A percentile compares a stretch with the other conserved stretches of the same genome.
Evolutionary conservation across 345 rosid genomes (phyloP).

Genomic region (Brassica juncea): DNA sequence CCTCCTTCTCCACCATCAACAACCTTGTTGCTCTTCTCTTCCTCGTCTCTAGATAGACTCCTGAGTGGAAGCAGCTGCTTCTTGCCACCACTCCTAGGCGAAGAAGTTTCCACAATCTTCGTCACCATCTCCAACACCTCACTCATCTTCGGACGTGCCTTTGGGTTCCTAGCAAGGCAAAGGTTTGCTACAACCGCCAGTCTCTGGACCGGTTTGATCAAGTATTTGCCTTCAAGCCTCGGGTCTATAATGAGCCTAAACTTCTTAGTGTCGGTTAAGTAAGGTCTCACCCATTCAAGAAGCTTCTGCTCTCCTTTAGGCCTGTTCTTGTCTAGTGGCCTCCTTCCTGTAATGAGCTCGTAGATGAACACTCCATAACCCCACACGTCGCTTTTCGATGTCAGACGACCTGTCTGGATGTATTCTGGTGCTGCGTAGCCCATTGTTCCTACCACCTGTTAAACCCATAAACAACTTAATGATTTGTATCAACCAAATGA

Average conservation of each 20-base stretch:
- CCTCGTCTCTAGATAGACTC: slow-evolving; percentile 32
- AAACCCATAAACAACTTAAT: slow-evolving; percentile 31
- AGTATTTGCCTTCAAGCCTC: slow-evolving; percentile 57
- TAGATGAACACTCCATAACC: slow-evolving; percentile 90
- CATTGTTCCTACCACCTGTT: slow-evolving; percentile 88
- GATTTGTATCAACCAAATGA: slow-evolving; percentile 25
- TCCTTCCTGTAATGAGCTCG: slow-evolving; percentile 87
- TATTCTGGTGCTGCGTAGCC: slow-evolving; percentile 96
- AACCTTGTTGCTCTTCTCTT: slow-evolving; percentile 40
- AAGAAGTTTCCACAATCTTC: slow-evolving; percentile 47
- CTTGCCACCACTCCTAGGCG: slow-evolving; percentile 34
- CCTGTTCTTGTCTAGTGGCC: slow-evolving; percentile 71
- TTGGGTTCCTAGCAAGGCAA: slow-evolving; percentile 68
- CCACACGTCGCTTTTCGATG: slow-evolving; percentile 86
- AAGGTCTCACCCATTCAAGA: slow-evolving; percentile 83
- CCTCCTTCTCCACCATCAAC: slow-evolving; percentile 43
- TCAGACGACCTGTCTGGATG: slow-evolving; percentile 78
- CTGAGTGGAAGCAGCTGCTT: slow-evolving; percentile 42
- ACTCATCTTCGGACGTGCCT: slow-evolving; percentile 89
- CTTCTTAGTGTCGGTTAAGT: slow-evolving; percentile 54
- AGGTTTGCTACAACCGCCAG: slow-evolving; percentile 68
- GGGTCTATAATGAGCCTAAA: slow-evolving; percentile 66
- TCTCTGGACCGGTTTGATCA: slow-evolving; percentile 53
- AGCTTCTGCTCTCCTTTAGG: slow-evolving; percentile 88
- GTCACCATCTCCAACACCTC: slow-evolving; percentile 75